Base-by-base conservation (phyloP, 306 rosid genomes). In the Cucurbita pepo region DNA sequence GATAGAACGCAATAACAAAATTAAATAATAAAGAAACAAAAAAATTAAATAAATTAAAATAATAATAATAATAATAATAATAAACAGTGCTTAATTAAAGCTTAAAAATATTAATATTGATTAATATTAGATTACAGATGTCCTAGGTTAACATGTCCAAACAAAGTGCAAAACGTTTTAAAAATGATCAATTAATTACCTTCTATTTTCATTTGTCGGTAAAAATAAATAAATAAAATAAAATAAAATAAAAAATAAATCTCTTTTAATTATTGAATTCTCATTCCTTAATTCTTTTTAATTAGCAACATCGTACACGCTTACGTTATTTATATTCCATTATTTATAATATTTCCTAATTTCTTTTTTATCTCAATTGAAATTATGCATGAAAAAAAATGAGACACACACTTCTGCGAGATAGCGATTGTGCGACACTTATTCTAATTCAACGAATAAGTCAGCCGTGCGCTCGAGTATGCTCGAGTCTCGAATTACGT, bases 1-100 rank as follows among this genome's bases (percentile, higher is more conserved):
- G 72, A 67, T 67, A 67, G 56, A 67, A 45, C 72, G 72, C 72
- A 67, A 67, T 67, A 67, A 43, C 56, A 13, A 21, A 67, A 67
- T 45, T 67, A 19, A 21, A 43, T 67, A 13, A 44, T 21, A 45
- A 45, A 67, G 19, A 44, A 65, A 1, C 16, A 47, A 19, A 66
- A 0, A 66, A 67, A 44, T 67, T 37, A 67, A 22, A 22, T 22
- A 22, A 0, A 0, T 22, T 25, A 21, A 21, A 21, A 21, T 21
- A 21, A 21, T 21, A 21, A 21, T 21, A 21, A 21, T 21, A 0
- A 21, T 21, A 0, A 21, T 21, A 30, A 30, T 2, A 22, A 67
- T 45, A 10, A 66, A 44, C 22, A 66, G 38, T 66, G 72, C 40
- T 38, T 19, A 15, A 16, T 50, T 13, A 50, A 7, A 50, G 25